Conservation (phyloP, 164 flowering plant species). For the Chloranthus sessilifolius region DNA sequence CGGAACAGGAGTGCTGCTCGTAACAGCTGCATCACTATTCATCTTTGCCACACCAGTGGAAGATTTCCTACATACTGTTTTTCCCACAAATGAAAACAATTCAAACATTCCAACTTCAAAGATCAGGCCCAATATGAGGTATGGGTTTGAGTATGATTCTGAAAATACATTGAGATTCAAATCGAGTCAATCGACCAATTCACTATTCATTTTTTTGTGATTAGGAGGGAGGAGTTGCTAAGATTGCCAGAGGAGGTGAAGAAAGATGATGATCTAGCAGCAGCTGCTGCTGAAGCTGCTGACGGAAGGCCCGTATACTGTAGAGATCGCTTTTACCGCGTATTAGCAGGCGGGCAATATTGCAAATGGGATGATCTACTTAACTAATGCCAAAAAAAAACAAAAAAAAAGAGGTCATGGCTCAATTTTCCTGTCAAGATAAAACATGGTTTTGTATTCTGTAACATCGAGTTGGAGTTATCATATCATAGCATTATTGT, state of each 20-base stretch:
- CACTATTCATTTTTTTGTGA: too few species aligned
- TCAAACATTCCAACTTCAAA: conserved; percentile 31
- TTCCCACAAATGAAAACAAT: conserved; percentile 25
- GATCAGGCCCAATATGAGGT: conserved; percentile 53
- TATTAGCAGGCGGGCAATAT: conserved; percentile 96
- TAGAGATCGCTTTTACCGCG: conserved; percentile 87
- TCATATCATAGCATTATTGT: too few species aligned
- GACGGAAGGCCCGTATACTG: conserved; percentile 97
- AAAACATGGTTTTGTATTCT: too few species aligned
- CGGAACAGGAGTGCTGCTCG: conserved; percentile 83
- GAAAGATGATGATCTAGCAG: conserved; percentile 81
- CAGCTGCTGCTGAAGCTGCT: conserved; percentile 96
- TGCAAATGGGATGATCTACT: conserved; percentile 97
- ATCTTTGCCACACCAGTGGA: conserved; percentile 77
- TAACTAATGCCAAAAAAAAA: conserved; percentile 27
- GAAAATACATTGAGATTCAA: conserved; percentile 5
- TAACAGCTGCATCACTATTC: conserved; percentile 55
- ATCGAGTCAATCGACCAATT: not conserved
- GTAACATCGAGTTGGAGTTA: too few species aligned
- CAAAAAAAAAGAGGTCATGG: too few species aligned
- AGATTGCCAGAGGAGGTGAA: conserved; percentile 66
- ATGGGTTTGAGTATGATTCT: conserved; percentile 5
- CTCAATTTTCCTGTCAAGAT: too few species aligned
- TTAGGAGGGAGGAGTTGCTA: conserved; percentile 76
- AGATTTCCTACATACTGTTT: conserved; percentile 43